Conservation (phyloP, 202 grass and related monocot genomes). For the Setaria italica region DNA sequence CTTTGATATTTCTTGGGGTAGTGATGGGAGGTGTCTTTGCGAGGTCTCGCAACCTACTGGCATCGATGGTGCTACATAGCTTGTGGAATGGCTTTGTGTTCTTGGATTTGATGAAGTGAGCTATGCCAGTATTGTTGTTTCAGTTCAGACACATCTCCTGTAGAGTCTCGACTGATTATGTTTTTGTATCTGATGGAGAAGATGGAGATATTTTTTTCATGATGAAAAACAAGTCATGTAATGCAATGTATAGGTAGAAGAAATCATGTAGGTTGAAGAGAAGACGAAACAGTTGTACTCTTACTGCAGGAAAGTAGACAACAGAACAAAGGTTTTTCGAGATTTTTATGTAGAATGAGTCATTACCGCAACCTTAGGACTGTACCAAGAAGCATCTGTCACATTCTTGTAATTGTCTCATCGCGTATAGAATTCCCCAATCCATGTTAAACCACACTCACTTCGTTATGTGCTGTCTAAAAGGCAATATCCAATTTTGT, state of each 20-base stretch:
- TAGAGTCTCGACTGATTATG: not conserved
- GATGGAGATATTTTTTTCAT: conserved; percentile 12
- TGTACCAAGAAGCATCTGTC: conserved; percentile 38
- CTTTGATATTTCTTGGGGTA: conserved; percentile 85
- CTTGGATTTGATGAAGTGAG: conserved; percentile 93
- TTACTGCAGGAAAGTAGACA: conserved; percentile 26
- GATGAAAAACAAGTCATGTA: conserved; percentile 3
- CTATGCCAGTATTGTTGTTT: conserved; percentile 16
- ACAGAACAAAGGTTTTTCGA: not conserved
- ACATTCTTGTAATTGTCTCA: conserved; percentile 30
- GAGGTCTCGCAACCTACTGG: conserved; percentile 77
- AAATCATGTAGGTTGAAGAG: conserved; percentile 25
- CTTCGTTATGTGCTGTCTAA: not conserved
- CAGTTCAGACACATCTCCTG: conserved; percentile 8
- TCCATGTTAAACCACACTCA: conserved; percentile 19
- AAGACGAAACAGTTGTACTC: not conserved
- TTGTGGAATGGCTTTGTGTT: conserved; percentile 98
- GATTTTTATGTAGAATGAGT: conserved; percentile 6
- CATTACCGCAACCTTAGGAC: conserved; percentile 2
- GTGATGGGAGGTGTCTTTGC: conserved; percentile 91
- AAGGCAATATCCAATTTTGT: conserved; percentile 1
- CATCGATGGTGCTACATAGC: conserved; percentile 89
- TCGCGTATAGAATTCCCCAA: conserved; percentile 29
- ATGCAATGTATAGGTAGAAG: not conserved
- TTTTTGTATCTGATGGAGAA: conserved; percentile 30